phyloP scores from a whole-genome alignment of 495 filamentous ascomycete genomes.

The Neurospora sp. region DNA sequence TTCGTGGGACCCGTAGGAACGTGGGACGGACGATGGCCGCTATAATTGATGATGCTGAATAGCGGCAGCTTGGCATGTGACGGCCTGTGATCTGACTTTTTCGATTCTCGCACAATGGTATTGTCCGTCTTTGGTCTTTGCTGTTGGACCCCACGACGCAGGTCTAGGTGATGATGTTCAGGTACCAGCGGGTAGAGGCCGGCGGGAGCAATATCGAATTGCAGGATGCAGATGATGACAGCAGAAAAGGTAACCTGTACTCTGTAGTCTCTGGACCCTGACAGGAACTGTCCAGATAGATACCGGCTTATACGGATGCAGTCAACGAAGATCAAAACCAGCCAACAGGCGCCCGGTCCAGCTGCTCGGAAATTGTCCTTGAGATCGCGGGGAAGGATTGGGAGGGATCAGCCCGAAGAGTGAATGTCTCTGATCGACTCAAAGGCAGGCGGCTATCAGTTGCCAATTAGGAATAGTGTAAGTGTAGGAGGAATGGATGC shows the following conservation, averaged over 20 bases:
- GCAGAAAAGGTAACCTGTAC: background rate
- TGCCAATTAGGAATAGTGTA: background rate
- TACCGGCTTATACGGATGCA: conserved; percentile 13
- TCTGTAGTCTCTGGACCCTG: background rate
- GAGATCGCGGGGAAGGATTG: background rate
- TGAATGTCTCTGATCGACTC: background rate
- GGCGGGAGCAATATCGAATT: background rate
- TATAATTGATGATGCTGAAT: conserved; percentile 1
- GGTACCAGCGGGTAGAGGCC: conserved; percentile 7
- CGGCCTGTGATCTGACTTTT: background rate
- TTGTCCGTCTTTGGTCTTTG: background rate
- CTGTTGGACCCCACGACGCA: background rate
- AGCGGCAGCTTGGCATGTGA: conserved; percentile 23
- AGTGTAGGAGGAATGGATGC: background rate
- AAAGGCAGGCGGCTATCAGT: background rate
- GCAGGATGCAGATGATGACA: background rate
- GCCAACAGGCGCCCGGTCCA: conserved; percentile 17
- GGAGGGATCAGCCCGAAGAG: background rate
- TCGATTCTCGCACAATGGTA: background rate
- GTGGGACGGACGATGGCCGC: background rate
- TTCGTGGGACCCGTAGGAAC: background rate
- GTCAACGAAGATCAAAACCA: conserved; percentile 13
- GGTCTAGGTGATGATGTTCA: background rate
- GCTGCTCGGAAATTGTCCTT: conserved; percentile 5
- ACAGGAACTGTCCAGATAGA: conserved; percentile 4